Conservation (phyloP, 1,284 basidiomycete species). For the Vanrija sp. region DNA sequence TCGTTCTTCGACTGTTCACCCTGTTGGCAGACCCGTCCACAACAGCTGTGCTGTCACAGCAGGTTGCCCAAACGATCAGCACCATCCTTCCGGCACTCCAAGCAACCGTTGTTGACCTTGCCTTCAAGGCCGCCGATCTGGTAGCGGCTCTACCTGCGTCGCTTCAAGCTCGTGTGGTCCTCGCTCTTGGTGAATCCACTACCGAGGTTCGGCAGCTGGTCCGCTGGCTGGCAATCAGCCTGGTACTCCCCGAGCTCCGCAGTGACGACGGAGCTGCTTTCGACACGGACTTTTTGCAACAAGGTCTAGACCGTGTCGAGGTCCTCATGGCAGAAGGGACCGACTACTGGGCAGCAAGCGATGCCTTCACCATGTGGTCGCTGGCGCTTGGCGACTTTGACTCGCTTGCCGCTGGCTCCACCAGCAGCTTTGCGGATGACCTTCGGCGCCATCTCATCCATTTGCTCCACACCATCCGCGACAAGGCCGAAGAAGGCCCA, state of each 20-base stretch:
- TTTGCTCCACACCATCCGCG: no score
- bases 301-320: no score
- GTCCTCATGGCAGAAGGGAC: no score
- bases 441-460: no score
- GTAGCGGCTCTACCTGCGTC: neutral
- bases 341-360: no score
- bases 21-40: conserved; percentile 2
- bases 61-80: neutral
- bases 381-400: no score
- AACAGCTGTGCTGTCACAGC: neutral
- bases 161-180: neutral
- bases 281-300: no score
- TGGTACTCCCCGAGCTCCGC: neutral
- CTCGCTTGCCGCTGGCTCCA: no score
- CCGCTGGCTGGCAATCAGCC: neutral
- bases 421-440: no score
- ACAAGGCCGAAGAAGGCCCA: no score
- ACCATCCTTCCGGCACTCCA: neutral
- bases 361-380: no score
- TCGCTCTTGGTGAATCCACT: neutral
- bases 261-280: no score
- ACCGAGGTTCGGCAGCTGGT: neutral
- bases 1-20: neutral
- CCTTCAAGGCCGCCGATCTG: neutral
- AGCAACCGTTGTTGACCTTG: neutral